These are phyloP conservation scores for Tephrocybe sp. DNA, from an alignment of 768 basidiomycete genomes.

Conservation along the genomic window DNA sequence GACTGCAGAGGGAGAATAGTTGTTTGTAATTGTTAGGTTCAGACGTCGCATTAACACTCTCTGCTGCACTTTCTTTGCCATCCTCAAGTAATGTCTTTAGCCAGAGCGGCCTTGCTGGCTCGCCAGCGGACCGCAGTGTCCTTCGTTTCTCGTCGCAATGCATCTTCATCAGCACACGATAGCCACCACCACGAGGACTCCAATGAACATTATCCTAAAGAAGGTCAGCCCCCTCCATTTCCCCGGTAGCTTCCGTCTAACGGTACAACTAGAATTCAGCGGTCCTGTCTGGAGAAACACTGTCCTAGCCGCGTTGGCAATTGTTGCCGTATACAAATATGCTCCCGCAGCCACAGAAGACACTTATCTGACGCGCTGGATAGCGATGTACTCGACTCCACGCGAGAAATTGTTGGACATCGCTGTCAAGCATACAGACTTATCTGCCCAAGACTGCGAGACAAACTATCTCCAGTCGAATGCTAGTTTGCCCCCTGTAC, in stretches of 20 bases:
- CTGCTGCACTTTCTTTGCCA: not conserved
- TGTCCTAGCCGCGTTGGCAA: slow-evolving; percentile 45
- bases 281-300: slow-evolving; percentile 69
- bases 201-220: slow-evolving; percentile 45
- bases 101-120: slow-evolving; percentile 34
- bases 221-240: slow-evolving; percentile 42
- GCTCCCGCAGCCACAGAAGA: slow-evolving; percentile 62
- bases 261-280: slow-evolving; percentile 48
- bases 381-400: slow-evolving; percentile 55
- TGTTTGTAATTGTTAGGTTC: slow-evolving; percentile 12
- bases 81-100: slow-evolving; percentile 37
- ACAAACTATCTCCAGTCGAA: slow-evolving; percentile 39
- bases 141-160: slow-evolving; percentile 35
- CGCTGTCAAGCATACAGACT: slow-evolving; percentile 56
- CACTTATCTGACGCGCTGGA: slow-evolving; percentile 63
- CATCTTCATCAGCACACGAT: slow-evolving; percentile 41
- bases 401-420: slow-evolving; percentile 50
- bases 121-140: slow-evolving; percentile 30
- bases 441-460: slow-evolving; percentile 40
- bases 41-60: not conserved
- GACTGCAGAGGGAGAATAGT: slow-evolving; percentile 4
- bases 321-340: slow-evolving; percentile 61
- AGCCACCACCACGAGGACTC: slow-evolving; percentile 42
- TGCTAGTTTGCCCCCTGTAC: slow-evolving; percentile 45
- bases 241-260: slow-evolving; percentile 4